These are phyloP conservation scores for Hysterangium stoloniferum DNA, from an alignment of 768 basidiomycete species.

Conservation along the genomic window DNA sequence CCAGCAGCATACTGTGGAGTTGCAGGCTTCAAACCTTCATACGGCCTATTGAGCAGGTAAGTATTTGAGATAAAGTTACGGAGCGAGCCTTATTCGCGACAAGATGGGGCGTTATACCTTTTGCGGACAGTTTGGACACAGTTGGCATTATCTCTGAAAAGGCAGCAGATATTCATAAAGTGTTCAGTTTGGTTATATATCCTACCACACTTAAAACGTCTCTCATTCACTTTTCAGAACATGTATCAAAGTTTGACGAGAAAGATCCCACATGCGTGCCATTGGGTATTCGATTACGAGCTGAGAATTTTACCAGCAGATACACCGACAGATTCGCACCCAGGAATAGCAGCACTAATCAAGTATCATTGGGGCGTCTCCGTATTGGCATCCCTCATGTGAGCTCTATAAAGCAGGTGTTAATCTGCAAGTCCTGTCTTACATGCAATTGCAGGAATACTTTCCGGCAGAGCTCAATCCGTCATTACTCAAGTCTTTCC, in stretches of 20 bases:
- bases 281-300: conserved; percentile 28
- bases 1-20: conserved; percentile 94
- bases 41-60: conserved; percentile 83
- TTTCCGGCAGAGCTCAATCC: conserved; percentile 63
- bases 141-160: conserved; percentile 72
- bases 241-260: conserved; percentile 35
- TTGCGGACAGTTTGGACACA: conserved; percentile 92
- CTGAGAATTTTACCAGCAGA: conserved; percentile 18
- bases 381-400: conserved; percentile 74
- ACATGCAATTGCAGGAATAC: conserved; percentile 46
- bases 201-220: neutral
- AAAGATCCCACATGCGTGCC: conserved; percentile 71
- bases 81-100: neutral
- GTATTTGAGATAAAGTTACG: conserved; percentile 19
- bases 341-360: neutral
- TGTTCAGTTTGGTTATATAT: conserved; percentile 52
- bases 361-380: conserved; percentile 37
- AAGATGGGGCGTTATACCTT: conserved; percentile 88
- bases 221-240: conserved; percentile 20
- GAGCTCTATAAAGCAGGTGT: conserved; percentile 13
- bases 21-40: conserved; percentile 90
- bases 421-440: neutral
- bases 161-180: conserved; percentile 38
- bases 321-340: neutral
- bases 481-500: conserved; percentile 37